Evolutionary conservation across 164 flowering plant species (phyloP).

Genomic region (Magnolia changhungtana): DNA sequence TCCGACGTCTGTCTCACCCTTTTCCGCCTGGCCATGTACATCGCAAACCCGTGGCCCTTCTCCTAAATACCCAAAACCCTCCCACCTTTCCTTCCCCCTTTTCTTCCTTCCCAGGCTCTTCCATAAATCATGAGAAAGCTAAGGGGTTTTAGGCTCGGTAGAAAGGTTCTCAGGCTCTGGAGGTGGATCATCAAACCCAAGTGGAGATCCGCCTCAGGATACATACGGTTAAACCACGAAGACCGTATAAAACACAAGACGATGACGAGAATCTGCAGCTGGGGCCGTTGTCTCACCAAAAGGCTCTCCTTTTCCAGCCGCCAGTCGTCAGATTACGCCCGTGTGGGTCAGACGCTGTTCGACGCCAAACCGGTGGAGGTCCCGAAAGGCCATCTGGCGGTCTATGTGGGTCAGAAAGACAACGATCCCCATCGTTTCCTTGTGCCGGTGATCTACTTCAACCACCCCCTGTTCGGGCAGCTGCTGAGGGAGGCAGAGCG

Average conservation of each 20-base stretch:
- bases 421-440: constrained; percentile 54
- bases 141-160: constrained; percentile 54
- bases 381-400: constrained; percentile 82
- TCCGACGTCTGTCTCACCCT: constrained; percentile 38
- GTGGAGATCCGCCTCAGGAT: constrained; percentile 4
- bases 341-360: constrained; percentile 27
- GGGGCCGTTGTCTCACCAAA: constrained; percentile 36
- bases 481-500: constrained; percentile 63
- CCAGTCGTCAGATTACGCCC: constrained; percentile 21
- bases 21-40: constrained; percentile 43
- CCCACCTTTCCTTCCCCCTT: background rate
- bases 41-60: constrained; percentile 61
- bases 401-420: constrained; percentile 71
- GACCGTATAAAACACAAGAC: constrained; percentile 12
- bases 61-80: constrained; percentile 18
- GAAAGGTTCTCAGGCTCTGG: constrained; percentile 26
- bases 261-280: constrained; percentile 34
- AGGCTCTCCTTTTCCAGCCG: constrained; percentile 16
- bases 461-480: constrained; percentile 78
- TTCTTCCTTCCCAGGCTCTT: background rate
- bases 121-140: constrained; percentile 31
- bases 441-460: constrained; percentile 81
- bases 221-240: constrained; percentile 9
- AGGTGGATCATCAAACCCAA: constrained; percentile 29
- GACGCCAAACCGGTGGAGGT: constrained; percentile 22